Evolutionary conservation across 108 stramenopile genomes (phyloP), one percentile per base, ranked within the genome.

Genomic region (Nitzschia sp.): DNA sequence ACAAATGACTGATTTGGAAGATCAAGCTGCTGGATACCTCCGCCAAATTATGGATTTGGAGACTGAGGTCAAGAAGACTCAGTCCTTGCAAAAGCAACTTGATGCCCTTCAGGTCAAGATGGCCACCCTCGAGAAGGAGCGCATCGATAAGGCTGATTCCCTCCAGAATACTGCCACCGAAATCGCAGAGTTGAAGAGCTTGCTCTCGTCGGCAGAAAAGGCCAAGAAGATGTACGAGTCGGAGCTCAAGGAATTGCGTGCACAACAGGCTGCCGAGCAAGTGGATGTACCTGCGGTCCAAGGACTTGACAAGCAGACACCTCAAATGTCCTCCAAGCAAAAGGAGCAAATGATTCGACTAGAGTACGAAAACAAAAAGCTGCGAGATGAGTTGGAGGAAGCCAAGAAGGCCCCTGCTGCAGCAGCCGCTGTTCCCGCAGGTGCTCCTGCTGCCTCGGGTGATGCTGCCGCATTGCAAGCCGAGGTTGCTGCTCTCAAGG

Each of bases 21-120:
- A 87, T 64, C 89, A 91, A 73, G 79, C 89, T 2, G 84, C 83
- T 50, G 72, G 67, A 6, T 91, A 93, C 70, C 71, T 91, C 0
- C 82, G 78, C 17, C 89, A 93, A 69, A 91, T 93, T 65, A 80
- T 89, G 75, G 85, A 89, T 29, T 71, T 93, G 54, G 92, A 93
- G 69, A 74, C 71, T 46, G 88, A 90, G 65, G 83, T 82, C 25
- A 91, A 84, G 65, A 86, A 86, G 68, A 73, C 88, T 15, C 72
- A 81, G 25, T 63, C 78, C 10, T 62, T 91, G 21, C 81, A 87
- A 67, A 79, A 82, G 73, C 77, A 44, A 34, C 70, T 87, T 17
- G 86, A 90, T 55, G 65, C 81, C 29, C 61, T 80, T 7, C 83
- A 86, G 56, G 72, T 46, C 26, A 58, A 86, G 51, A 34, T 80